A percentile compares a stretch with the other conserved stretches of the same genome.
These are phyloP conservation scores for Rhodotorula diobovata DNA, from an alignment of 768 basidiomycete species.

Conservation along the genomic window DNA sequence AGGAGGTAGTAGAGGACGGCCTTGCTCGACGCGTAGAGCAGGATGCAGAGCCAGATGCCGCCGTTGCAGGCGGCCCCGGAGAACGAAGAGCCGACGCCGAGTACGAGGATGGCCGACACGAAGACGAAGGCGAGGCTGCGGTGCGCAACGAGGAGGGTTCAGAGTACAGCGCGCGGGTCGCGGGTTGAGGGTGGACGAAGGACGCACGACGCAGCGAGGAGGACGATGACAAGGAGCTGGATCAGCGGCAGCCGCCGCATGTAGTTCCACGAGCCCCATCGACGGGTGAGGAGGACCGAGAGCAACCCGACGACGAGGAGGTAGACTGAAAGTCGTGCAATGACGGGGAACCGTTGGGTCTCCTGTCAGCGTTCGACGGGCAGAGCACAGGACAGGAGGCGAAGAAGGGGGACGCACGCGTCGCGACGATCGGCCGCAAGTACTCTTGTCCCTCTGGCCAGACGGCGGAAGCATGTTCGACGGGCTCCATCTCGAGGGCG, in stretches of 20 bases:
- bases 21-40: conserved; percentile 34
- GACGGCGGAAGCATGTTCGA: neutral
- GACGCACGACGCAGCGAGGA: conserved; percentile 26
- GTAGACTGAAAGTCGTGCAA: conserved; percentile 3
- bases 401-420: neutral
- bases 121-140: conserved; percentile 24
- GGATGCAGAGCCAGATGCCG: conserved; percentile 32
- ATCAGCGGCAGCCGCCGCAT: conserved; percentile 21
- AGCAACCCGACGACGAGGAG: conserved; percentile 19
- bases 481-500: neutral
- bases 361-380: neutral
- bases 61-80: conserved; percentile 10
- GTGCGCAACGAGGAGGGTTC: neutral
- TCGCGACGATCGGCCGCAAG: conserved; percentile 15
- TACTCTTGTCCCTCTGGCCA: conserved; percentile 23
- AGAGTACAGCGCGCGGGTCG: too few species aligned
- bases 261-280: conserved; percentile 9
- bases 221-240: conserved; percentile 20
- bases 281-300: conserved; percentile 6
- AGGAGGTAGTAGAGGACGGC: conserved; percentile 37
- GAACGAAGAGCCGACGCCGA: conserved; percentile 35
- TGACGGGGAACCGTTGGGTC: too few species aligned
- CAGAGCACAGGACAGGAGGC: too few species aligned
- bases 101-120: conserved; percentile 29
- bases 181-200: neutral